These are phyloP conservation scores for Aurantiochytrium sp. DNA, from an alignment of 108 stramenopile species.

Conservation along the genomic window DNA sequence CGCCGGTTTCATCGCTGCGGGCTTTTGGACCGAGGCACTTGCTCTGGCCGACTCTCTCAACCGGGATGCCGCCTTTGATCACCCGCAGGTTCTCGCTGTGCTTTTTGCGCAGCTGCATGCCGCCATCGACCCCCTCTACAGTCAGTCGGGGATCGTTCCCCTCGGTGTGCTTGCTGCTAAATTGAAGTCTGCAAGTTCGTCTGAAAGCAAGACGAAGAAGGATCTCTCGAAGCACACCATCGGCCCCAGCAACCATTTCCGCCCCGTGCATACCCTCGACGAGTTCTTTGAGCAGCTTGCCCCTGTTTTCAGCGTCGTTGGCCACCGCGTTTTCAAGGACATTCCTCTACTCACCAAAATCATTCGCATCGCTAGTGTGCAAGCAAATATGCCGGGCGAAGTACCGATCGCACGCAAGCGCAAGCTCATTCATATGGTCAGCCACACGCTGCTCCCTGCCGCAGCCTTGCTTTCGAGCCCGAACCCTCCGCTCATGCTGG, in stretches of 20 bases:
- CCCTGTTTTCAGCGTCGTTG: background rate
- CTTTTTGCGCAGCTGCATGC: background rate
- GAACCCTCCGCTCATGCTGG: background rate
- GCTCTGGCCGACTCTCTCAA: background rate
- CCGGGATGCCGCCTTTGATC: background rate
- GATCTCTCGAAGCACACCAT: background rate
- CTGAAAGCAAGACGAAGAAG: background rate
- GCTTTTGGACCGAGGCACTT: background rate
- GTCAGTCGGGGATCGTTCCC: background rate
- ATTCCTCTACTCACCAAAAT: background rate
- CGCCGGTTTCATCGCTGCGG: background rate
- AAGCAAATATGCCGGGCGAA: background rate
- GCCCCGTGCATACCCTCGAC: background rate
- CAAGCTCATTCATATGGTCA: background rate
- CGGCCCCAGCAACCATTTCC: background rate
- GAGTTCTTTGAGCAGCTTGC: background rate
- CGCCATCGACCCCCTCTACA: background rate
- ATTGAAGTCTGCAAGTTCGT: background rate
- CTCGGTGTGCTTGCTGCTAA: background rate
- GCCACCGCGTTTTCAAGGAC: conserved; percentile 4
- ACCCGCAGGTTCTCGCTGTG: background rate
- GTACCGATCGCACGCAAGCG: background rate
- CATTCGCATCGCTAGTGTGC: background rate
- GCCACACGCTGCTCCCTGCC: background rate
- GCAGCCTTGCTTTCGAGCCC: background rate